phyloP scores from a whole-genome alignment of 2,329 filamentous ascomycete genomes.

The Hypoxylon sp. region DNA sequence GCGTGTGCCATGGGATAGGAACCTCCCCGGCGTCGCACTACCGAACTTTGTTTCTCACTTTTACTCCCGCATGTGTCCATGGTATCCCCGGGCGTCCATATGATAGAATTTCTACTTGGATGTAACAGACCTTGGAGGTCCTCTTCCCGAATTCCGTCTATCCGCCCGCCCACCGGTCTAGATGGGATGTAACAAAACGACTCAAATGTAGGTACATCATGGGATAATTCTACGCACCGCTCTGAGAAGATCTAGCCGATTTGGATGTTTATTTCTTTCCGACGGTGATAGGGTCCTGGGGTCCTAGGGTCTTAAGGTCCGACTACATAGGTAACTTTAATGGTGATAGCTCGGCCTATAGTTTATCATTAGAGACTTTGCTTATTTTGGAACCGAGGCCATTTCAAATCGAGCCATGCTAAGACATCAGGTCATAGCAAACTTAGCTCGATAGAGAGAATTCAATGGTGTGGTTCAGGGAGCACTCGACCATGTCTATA shows the following conservation, averaged over 20 bases:
- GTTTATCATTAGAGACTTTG: constrained; percentile 9
- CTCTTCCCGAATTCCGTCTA: constrained; percentile 26
- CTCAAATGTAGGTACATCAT: constrained; percentile 16
- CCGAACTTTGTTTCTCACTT: constrained; percentile 27
- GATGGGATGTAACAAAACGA: constrained; percentile 31
- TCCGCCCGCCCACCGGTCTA: constrained; percentile 33
- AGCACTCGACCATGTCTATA: constrained; percentile 11
- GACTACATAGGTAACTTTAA: background rate
- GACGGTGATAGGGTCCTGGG: background rate
- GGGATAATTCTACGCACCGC: constrained; percentile 18
- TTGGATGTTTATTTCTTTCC: constrained; percentile 10
- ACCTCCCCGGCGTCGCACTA: constrained; percentile 40
- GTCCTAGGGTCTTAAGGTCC: no score
- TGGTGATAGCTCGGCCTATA: constrained; percentile 1
- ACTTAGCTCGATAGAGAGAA: background rate
- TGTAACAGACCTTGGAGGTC: constrained; percentile 22
- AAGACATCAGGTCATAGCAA: constrained; percentile 12
- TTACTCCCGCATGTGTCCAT: constrained; percentile 6
- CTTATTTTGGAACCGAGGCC: constrained; percentile 11
- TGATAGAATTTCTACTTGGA: constrained; percentile 1
- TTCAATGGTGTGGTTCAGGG: constrained; percentile 6
- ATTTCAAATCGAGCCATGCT: constrained; percentile 7
- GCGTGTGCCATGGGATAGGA: constrained; percentile 28
- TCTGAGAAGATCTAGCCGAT: constrained; percentile 18
- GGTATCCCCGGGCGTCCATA: background rate